Conservation (phyloP, 1,284 basidiomycete genomes). For the Puccinia hordei region DNA sequence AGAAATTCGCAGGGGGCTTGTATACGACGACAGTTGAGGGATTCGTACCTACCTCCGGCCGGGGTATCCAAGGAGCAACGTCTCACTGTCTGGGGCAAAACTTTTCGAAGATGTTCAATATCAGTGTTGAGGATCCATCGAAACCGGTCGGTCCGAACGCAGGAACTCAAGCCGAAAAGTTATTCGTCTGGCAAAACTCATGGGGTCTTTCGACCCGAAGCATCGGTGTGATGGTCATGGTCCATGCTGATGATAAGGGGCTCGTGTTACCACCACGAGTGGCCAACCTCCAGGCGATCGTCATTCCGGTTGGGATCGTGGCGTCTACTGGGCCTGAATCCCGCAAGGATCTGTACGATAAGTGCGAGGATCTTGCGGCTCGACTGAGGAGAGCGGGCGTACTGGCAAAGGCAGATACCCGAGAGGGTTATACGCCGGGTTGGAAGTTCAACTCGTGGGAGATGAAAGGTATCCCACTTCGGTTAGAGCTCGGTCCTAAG, state of each 20-base stretch:
- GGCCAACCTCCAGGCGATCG: slow-evolving; percentile 83
- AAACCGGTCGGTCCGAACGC: slow-evolving; percentile 66
- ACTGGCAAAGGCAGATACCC: slow-evolving; percentile 83
- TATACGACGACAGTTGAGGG: slow-evolving; percentile 99
- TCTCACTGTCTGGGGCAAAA: slow-evolving; percentile 98
- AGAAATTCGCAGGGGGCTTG: slow-evolving; percentile 96
- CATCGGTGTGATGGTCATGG: slow-evolving; percentile 99
- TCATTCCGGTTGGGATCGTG: slow-evolving; percentile 91
- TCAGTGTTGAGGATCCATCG: slow-evolving; percentile 86
- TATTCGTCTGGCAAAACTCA: slow-evolving; percentile 94
- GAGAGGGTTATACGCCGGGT: slow-evolving; percentile 94
- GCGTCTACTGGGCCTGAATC: slow-evolving; percentile 71
- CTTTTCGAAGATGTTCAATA: slow-evolving; percentile 99
- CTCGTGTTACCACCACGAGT: slow-evolving; percentile 93
- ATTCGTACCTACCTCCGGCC: slow-evolving; percentile 93
- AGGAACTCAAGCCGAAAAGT: slow-evolving; percentile 65
- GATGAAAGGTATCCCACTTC: slow-evolving; percentile 95
- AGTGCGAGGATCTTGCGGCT: slow-evolving; percentile 70
- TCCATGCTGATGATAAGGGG: slow-evolving; percentile 97
- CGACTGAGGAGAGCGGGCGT: slow-evolving; percentile 73
- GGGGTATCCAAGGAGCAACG: slow-evolving; percentile 96
- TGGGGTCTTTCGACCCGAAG: slow-evolving; percentile 97
- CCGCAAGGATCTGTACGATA: slow-evolving; percentile 74
- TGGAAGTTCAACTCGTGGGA: slow-evolving; percentile 99
- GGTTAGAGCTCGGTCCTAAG: slow-evolving; percentile 93